Percentiles rank a stretch among this genome's conserved stretches.
phyloP scores from a whole-genome alignment of 1,139 yeast species.

The Hemisphaericaspora lyxosophila region DNA sequence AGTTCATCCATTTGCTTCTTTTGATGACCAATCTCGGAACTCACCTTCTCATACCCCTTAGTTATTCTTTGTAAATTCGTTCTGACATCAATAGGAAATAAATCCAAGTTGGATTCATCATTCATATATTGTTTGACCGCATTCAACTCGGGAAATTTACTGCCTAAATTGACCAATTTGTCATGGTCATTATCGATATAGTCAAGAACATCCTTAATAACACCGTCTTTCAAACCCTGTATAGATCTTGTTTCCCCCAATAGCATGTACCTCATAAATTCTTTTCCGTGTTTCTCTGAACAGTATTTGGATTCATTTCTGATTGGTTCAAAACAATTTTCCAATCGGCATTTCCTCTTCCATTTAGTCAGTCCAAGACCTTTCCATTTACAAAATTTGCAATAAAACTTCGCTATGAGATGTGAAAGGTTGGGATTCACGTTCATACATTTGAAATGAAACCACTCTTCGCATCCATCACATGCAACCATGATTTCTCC shows the following conservation, averaged over 20 bases:
- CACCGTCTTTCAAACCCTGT: constrained; percentile 18
- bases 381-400: constrained; percentile 69
- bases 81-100: constrained; percentile 32
- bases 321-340: constrained; percentile 61
- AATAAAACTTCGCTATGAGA: constrained; percentile 65
- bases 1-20: constrained; percentile 24
- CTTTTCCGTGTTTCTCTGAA: constrained; percentile 65
- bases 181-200: constrained; percentile 13
- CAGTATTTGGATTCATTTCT: constrained; percentile 66
- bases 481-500: constrained; percentile 85
- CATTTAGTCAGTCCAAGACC: constrained; percentile 51
- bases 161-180: constrained; percentile 24
- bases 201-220: constrained; percentile 20
- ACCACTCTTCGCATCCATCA: constrained; percentile 97
- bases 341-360: constrained; percentile 74
- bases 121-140: constrained; percentile 30
- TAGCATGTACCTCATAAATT: constrained; percentile 42
- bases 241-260: constrained; percentile 15
- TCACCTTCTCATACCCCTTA: constrained; percentile 22
- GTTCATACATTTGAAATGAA: constrained; percentile 76
- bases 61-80: constrained; percentile 20
- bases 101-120: constrained; percentile 27
- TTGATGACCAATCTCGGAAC: constrained; percentile 19
- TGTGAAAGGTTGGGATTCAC: constrained; percentile 53
- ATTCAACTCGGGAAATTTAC: constrained; percentile 40